These are phyloP conservation scores for Rugiboletus extremiorientalis DNA, from an alignment of 1,284 basidiomycete species.

Conservation along the genomic window DNA sequence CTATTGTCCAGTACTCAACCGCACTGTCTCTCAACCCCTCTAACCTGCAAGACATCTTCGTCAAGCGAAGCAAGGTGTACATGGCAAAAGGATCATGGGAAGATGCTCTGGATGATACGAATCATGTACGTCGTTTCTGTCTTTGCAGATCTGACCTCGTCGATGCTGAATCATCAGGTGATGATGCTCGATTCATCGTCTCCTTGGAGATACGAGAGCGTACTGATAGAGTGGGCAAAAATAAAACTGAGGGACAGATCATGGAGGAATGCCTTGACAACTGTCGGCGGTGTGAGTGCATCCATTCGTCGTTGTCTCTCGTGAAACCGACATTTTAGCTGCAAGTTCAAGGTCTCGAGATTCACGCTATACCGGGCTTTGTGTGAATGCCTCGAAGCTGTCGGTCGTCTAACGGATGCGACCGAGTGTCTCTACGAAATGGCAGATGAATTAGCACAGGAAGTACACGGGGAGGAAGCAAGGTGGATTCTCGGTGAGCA, in stretches of 20 bases:
- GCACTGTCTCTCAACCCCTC: neutral
- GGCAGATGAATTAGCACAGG: neutral
- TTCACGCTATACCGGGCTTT: neutral
- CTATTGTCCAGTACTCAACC: neutral
- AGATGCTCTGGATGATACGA: too few relatives aligned
- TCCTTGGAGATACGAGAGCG: too few relatives aligned
- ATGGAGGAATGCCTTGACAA: constrained; percentile 21
- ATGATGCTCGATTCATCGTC: neutral
- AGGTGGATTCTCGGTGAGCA: neutral
- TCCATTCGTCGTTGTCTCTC: neutral
- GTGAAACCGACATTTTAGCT: neutral
- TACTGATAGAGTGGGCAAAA: constrained; percentile 31
- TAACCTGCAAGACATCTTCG: neutral
- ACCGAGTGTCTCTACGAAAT: neutral
- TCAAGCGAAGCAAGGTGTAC: too few relatives aligned
- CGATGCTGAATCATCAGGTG: neutral
- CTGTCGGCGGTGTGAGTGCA: constrained; percentile 32
- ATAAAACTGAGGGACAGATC: neutral
- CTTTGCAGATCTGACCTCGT: neutral
- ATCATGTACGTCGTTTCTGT: too few relatives aligned
- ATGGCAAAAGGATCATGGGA: too few relatives aligned
- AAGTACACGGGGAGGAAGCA: neutral
- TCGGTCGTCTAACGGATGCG: neutral
- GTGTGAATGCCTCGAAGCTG: neutral
- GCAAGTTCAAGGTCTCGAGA: neutral